These are phyloP conservation scores for Arctostaphylos glauca DNA, from an alignment of 148 eudicot species.

Conservation along the genomic window DNA sequence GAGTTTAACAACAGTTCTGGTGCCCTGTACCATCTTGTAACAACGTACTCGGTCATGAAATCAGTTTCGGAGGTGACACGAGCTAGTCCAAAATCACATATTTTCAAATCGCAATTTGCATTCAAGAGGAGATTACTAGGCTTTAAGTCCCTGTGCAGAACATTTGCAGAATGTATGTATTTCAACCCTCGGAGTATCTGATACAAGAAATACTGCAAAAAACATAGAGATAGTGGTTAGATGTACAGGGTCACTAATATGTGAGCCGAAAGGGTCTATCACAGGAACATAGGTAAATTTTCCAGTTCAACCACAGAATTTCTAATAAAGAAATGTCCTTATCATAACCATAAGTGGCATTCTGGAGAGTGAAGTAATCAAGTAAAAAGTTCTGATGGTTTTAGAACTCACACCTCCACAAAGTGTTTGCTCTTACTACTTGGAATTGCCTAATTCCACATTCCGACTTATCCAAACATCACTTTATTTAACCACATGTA, in stretches of 20 bases:
- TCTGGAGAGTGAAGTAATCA: neutral
- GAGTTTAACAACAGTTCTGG: conserved; percentile 89
- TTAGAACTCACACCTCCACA: neutral
- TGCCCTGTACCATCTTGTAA: conserved; percentile 64
- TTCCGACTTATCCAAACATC: neutral
- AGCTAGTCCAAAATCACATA: conserved; percentile 96
- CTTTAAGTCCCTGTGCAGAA: conserved; percentile 92
- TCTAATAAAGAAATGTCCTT: neutral
- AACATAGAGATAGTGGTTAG: conserved; percentile 4
- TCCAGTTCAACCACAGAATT: neutral
- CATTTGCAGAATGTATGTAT: conserved; percentile 97
- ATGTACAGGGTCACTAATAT: conserved; percentile 2
- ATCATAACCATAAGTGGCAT: neutral
- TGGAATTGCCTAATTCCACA: neutral
- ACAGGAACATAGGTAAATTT: neutral
- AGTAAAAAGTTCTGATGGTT: neutral
- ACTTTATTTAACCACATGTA: neutral
- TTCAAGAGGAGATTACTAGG: conserved; percentile 96
- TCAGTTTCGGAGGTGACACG: conserved; percentile 39
- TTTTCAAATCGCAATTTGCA: conserved; percentile 95
- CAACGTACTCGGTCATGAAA: conserved; percentile 87
- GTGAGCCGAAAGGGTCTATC: neutral
- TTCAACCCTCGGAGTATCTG: conserved; percentile 97
- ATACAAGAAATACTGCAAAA: conserved; percentile 89
- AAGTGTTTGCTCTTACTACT: neutral